These are phyloP conservation scores for Ophiostoma tasmaniense DNA, from an alignment of 2,329 filamentous ascomycete genomes.

Conservation along the genomic window DNA sequence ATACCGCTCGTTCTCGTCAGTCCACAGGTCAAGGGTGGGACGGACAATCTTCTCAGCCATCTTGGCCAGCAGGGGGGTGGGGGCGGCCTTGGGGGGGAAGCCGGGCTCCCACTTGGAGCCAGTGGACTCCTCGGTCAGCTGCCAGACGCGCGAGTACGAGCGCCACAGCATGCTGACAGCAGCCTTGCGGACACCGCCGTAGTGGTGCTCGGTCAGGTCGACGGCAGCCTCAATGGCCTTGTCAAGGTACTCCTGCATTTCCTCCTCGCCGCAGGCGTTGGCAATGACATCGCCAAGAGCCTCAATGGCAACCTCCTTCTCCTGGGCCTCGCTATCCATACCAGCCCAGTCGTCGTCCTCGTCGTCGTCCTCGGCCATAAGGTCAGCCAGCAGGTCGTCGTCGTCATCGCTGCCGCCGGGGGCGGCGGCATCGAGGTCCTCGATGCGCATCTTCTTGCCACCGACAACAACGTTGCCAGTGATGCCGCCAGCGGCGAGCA, in stretches of 20 bases:
- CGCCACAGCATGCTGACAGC: slow-evolving; percentile 88
- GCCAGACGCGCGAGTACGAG: slow-evolving; percentile 83
- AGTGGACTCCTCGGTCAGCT: slow-evolving; percentile 69
- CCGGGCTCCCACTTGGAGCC: slow-evolving; percentile 84
- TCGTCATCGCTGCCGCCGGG: slow-evolving; percentile 30
- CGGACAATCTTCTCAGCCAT: slow-evolving; percentile 79
- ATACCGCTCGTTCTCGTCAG: slow-evolving; percentile 87
- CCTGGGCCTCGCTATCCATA: slow-evolving; percentile 72
- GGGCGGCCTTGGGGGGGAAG: slow-evolving; percentile 70
- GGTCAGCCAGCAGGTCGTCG: slow-evolving; percentile 46
- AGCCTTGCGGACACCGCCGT: slow-evolving; percentile 89
- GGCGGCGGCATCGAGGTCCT: slow-evolving; percentile 39
- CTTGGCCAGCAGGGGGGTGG: slow-evolving; percentile 71
- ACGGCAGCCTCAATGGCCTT: slow-evolving; percentile 76
- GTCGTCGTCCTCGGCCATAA: slow-evolving; percentile 47
- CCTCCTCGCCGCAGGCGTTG: slow-evolving; percentile 69
- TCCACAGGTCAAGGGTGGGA: slow-evolving; percentile 76
- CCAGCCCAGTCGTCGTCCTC: slow-evolving; percentile 82
- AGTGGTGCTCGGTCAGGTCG: slow-evolving; percentile 76
- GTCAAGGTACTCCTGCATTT: slow-evolving; percentile 72
- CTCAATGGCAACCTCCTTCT: slow-evolving; percentile 96
- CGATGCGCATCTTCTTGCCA: slow-evolving; percentile 79
- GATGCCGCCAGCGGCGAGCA: slow-evolving; percentile 44
- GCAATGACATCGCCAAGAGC: slow-evolving; percentile 88
- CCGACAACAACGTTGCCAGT: slow-evolving; percentile 23